phyloP scores from a whole-genome alignment of 2,329 filamentous ascomycete species.

The Fusarium sp. region DNA sequence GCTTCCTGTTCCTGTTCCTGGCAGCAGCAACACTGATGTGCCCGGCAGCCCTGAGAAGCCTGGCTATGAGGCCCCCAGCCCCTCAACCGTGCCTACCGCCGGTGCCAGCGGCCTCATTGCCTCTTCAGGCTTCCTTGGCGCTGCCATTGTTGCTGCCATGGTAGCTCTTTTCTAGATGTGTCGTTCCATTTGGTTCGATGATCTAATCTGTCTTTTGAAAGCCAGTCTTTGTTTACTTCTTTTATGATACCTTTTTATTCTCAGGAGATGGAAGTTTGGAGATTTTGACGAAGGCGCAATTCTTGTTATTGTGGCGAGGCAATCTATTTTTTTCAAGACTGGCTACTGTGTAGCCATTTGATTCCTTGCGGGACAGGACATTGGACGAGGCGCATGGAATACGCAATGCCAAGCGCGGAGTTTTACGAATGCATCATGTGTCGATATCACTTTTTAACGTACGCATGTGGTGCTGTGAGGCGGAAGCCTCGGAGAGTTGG shows the following conservation, averaged over 20 bases:
- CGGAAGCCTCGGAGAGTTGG: constrained; percentile 38
- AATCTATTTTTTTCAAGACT: constrained; percentile 34
- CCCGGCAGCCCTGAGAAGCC: constrained; percentile 26
- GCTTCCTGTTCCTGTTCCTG: constrained; percentile 39
- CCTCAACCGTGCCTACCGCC: constrained; percentile 44
- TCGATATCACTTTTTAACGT: constrained; percentile 13
- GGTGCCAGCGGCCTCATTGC: constrained; percentile 55
- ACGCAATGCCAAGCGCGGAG: constrained; percentile 41
- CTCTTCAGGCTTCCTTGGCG: constrained; percentile 58
- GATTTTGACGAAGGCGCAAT: constrained; percentile 36
- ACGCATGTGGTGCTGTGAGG: constrained; percentile 30
- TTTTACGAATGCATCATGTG: constrained; percentile 43
- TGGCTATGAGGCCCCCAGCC: constrained; percentile 25
- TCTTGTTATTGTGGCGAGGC: constrained; percentile 36
- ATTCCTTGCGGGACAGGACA: constrained; percentile 46
- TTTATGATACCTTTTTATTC: constrained; percentile 45
- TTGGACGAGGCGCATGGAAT: constrained; percentile 45
- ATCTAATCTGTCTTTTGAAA: constrained; percentile 6
- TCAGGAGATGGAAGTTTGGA: constrained; percentile 51
- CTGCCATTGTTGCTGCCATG: constrained; percentile 56
- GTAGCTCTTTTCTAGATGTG: constrained; percentile 54
- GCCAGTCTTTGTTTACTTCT: constrained; percentile 29
- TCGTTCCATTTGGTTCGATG: constrained; percentile 9
- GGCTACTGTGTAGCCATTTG: constrained; percentile 42
- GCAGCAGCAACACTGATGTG: constrained; percentile 37